phyloP scores from a whole-genome alignment of 1,284 basidiomycete genomes.

The Microbotryum saponariae region DNA sequence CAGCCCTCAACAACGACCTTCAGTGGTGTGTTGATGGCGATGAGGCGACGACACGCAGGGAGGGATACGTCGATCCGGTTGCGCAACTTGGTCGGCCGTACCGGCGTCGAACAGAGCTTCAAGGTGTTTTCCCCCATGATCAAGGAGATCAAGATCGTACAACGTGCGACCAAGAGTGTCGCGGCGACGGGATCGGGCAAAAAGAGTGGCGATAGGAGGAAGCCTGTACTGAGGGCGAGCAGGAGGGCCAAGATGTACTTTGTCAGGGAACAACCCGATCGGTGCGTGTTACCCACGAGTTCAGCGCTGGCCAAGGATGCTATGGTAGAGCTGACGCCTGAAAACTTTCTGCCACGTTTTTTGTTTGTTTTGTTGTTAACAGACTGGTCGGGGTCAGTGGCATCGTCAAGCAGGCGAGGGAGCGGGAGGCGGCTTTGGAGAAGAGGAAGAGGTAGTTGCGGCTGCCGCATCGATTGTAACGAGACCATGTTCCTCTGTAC shows the following conservation, averaged over 20 bases:
- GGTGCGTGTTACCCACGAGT: slow-evolving; percentile 9
- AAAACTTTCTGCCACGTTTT: too few species aligned
- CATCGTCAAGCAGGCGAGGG: slow-evolving; percentile 10
- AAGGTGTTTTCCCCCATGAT: slow-evolving; percentile 73
- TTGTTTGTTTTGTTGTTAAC: not conserved
- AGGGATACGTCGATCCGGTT: slow-evolving; percentile 72
- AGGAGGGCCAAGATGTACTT: slow-evolving; percentile 32
- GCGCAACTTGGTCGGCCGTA: slow-evolving; percentile 77
- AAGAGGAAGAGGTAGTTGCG: too few species aligned
- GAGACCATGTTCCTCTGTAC: too few species aligned
- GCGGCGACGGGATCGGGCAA: slow-evolving; percentile 13
- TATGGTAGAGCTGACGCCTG: not conserved
- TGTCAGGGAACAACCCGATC: slow-evolving; percentile 29
- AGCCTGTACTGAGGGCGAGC: slow-evolving; percentile 20
- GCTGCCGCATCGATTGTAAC: too few species aligned
- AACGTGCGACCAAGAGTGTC: slow-evolving; percentile 23
- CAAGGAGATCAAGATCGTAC: slow-evolving; percentile 66
- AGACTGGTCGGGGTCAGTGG: slow-evolving; percentile 5
- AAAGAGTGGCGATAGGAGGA: slow-evolving; percentile 22
- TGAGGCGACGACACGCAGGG: slow-evolving; percentile 61
- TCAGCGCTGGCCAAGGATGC: too few species aligned
- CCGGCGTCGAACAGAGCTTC: slow-evolving; percentile 84
- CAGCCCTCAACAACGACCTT: slow-evolving; percentile 64
- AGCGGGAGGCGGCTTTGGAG: slow-evolving; percentile 1
- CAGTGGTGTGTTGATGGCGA: slow-evolving; percentile 73